These are phyloP conservation scores for Myriosclerotinia duriaeana DNA, from an alignment of 2,329 filamentous ascomycete genomes.

Conservation along the genomic window DNA sequence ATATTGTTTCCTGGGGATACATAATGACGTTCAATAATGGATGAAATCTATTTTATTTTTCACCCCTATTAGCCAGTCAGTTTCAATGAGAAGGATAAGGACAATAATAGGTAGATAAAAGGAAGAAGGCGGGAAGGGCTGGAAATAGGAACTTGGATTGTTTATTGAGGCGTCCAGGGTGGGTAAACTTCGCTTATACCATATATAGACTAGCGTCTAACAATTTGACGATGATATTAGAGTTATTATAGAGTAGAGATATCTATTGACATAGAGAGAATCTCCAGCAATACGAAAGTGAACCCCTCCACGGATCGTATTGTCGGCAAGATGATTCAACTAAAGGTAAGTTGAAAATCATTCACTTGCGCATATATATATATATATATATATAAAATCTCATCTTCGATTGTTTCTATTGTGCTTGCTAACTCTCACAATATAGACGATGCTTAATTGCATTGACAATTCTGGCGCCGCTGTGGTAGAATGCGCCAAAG, in stretches of 20 bases:
- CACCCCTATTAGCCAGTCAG: slow-evolving; percentile 13
- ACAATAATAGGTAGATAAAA: slow-evolving; percentile 12
- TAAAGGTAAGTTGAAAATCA: slow-evolving; percentile 61
- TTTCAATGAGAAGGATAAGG: slow-evolving; percentile 12
- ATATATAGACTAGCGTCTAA: slow-evolving; percentile 15
- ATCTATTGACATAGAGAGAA: slow-evolving; percentile 14
- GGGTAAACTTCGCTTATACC: slow-evolving; percentile 18
- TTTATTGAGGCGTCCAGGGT: slow-evolving; percentile 20
- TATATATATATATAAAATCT: background rate
- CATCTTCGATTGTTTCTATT: background rate
- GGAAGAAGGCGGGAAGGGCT: no score
- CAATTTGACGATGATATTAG: slow-evolving; percentile 21
- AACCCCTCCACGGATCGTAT: slow-evolving; percentile 23
- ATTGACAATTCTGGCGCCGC: slow-evolving; percentile 98
- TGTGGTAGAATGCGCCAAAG: slow-evolving; percentile 92
- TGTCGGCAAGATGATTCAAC: slow-evolving; percentile 76
- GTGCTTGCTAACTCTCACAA: background rate
- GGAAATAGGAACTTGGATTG: slow-evolving; percentile 15
- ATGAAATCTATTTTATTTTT: slow-evolving; percentile 13
- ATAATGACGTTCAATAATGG: slow-evolving; percentile 20
- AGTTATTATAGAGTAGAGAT: no score
- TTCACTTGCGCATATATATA: no score
- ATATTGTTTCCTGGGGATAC: slow-evolving; percentile 18
- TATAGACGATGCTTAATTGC: slow-evolving; percentile 93
- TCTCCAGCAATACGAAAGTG: slow-evolving; percentile 20